A percentile compares a stretch with the other conserved stretches of the same genome.
phyloP scores from a whole-genome alignment of 352 stramenopile species.

The Globisporangium mamillatum region DNA sequence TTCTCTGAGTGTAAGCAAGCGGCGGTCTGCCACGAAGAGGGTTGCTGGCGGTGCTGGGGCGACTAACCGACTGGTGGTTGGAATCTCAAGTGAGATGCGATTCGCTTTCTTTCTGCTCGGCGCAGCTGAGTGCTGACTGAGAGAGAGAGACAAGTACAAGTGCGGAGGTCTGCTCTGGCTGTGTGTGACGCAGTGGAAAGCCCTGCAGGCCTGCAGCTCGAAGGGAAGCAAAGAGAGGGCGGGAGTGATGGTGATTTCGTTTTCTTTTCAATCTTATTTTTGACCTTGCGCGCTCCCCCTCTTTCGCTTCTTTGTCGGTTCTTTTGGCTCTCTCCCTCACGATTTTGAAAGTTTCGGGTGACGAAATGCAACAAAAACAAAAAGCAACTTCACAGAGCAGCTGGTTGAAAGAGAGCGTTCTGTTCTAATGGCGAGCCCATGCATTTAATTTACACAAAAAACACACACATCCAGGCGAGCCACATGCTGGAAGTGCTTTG shows the following conservation, averaged over 20 bases:
- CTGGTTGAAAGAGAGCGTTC: not conserved
- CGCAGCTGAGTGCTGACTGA: not conserved
- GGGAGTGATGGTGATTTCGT: not conserved
- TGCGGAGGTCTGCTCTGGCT: not conserved
- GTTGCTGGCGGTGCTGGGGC: not conserved
- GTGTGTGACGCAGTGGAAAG: not conserved
- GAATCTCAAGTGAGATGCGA: conserved; percentile 3
- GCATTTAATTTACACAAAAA: not conserved
- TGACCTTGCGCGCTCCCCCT: not conserved
- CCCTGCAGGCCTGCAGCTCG: not conserved
- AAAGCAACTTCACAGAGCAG: not conserved
- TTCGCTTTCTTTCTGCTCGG: not conserved
- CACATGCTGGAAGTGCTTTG: not conserved
- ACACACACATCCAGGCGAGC: not conserved
- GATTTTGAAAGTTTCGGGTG: not conserved
- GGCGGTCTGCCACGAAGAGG: not conserved
- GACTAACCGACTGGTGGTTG: conserved; percentile 1
- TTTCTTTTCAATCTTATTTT: conserved; percentile 13
- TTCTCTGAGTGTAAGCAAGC: not conserved
- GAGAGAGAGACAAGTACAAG: conserved; percentile 1
- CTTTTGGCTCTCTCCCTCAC: conserved; percentile 6
- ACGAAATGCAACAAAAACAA: not conserved
- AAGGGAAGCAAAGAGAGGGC: not conserved
- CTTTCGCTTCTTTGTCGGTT: not conserved
- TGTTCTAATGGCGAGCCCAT: not conserved